Evolutionary conservation across 768 basidiomycete genomes (phyloP).

Genomic region (Panus rudis): DNA sequence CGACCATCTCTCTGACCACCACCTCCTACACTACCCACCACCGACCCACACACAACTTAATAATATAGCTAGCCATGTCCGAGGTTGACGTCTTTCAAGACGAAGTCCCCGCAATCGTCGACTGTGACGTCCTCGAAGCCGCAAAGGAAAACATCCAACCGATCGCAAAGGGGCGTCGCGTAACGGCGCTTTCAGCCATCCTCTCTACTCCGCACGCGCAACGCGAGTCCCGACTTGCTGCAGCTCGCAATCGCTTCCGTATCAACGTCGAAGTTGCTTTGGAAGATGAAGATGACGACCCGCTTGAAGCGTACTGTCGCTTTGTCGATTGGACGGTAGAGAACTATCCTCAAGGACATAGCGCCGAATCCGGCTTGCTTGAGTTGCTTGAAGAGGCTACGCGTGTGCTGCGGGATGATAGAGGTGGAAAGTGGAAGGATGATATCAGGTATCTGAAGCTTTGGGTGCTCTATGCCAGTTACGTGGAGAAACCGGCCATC

Average conservation of each 20-base stretch:
- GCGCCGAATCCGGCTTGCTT: conserved; percentile 82
- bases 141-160: conserved; percentile 87
- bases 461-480: conserved; percentile 90
- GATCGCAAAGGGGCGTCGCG: conserved; percentile 70
- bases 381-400: conserved; percentile 92
- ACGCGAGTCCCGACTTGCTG: conserved; percentile 61
- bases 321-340: conserved; percentile 91
- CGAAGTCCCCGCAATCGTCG: conserved; percentile 47
- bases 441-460: conserved; percentile 88
- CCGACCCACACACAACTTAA: too few species aligned
- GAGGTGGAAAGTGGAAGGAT: conserved; percentile 64
- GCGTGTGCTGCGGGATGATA: conserved; percentile 69
- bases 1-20: too few species aligned
- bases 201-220: conserved; percentile 73
- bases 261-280: conserved; percentile 68
- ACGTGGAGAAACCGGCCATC: conserved; percentile 83
- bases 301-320: conserved; percentile 78
- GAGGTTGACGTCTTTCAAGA: conserved; percentile 39
- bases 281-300: conserved; percentile 68
- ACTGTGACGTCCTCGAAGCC: conserved; percentile 75
- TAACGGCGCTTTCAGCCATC: conserved; percentile 68
- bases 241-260: conserved; percentile 58
- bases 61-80: too few species aligned
- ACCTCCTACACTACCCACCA: too few species aligned
- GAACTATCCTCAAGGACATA: conserved; percentile 90